Evolutionary conservation across 306 rosid genomes (phyloP), one percentile per base, ranked within the genome.

Genomic region (Senna tora): DNA sequence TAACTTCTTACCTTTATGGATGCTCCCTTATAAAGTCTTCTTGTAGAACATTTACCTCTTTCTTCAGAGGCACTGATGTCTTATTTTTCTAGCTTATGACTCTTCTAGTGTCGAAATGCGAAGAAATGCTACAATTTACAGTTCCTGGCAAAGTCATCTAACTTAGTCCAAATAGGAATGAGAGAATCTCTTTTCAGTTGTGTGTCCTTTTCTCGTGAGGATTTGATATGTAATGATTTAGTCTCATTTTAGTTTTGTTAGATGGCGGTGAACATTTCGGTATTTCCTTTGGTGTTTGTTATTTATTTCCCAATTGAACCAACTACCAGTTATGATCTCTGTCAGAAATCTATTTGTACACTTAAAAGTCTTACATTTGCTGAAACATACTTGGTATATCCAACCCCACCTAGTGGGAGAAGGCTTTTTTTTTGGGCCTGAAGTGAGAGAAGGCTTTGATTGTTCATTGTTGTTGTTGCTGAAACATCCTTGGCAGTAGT

Each of bases 221-320:
- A 36, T 59, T 46, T 34, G 14, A 32, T 59, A 17, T 22, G 2
- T 36, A 20, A 34, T 36, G 67, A 17, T 33, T 16, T 34, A n/a
- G 10, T 61, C 32, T 36, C 9, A 28, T 61, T 17, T 17, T 16
- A 61, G 9, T 28, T 5, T 36, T 38, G 30, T 10, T 61, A 38
- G 47, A n/a, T 4, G 0, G 47, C 9, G 65, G 7, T 61, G 46
- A 36, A 16, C 32, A 61, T 17, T 36, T 36, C 9, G 16, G 49
- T 21, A 20, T 59, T 16, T 15, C 32, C 42, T 16, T 61, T 36
- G 28, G 67, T 9, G 7, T 22, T 6, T 32, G 15, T 33, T 17
- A 58, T 59, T 4, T 5, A 8, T 20, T 17, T 61, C n/a, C 67
- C n/a, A 61, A 61, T 41, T 61, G 49, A 60, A 60, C 17, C 45